phyloP scores from a whole-genome alignment of 306 rosid genomes.

The Purshia tridentata region DNA sequence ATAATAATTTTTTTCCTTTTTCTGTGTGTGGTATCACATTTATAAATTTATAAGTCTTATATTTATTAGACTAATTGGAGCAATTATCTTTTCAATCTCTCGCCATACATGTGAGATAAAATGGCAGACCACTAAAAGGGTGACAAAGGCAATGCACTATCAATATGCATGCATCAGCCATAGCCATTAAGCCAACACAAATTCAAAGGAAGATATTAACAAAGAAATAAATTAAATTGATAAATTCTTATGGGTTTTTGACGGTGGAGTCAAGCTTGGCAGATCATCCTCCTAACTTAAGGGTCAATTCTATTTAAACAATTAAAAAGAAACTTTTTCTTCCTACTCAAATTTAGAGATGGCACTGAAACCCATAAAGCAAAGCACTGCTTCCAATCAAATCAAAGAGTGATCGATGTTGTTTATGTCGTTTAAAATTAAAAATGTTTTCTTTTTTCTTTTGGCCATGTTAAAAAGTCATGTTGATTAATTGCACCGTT shows the following conservation, averaged over 20 bases:
- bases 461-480: background rate
- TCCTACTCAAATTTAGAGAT: background rate
- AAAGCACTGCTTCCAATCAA: constrained; percentile 6
- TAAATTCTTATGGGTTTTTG: background rate
- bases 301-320: constrained; percentile 10
- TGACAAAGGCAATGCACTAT: background rate
- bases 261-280: constrained; percentile 8
- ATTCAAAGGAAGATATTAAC: background rate
- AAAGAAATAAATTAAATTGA: background rate
- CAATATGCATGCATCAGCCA: background rate
- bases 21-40: no score
- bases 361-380: constrained; percentile 27
- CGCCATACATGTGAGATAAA: no score
- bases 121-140: background rate
- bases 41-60: no score
- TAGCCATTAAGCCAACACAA: background rate
- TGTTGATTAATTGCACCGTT: background rate
- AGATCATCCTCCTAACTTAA: constrained; percentile 7
- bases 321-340: background rate
- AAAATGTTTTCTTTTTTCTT: background rate
- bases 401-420: background rate
- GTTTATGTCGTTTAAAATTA: background rate
- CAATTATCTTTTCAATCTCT: no score
- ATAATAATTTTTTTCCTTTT: no score
- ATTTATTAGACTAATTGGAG: no score